Evolutionary conservation across 2,329 filamentous ascomycete species (phyloP).

Genomic region (Lachnum nothofagi): DNA sequence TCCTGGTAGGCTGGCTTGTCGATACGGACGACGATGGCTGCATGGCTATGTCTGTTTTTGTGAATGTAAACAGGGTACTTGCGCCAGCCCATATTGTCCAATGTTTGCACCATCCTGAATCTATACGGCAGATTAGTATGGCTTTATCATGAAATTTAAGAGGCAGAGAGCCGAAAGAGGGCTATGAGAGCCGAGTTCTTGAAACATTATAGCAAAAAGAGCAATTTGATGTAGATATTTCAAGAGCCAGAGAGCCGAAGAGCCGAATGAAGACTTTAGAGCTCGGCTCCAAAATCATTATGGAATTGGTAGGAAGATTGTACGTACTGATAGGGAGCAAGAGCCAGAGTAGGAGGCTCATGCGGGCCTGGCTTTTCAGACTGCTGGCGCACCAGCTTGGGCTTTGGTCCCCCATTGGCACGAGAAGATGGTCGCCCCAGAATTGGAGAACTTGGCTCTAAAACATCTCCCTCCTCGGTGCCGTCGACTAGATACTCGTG

Average conservation of each 20-base stretch:
- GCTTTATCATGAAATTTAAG: too few relatives aligned
- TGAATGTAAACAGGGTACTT: slow-evolving; percentile 71
- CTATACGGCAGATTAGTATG: too few relatives aligned
- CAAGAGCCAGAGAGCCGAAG: too few relatives aligned
- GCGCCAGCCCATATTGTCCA: slow-evolving; percentile 62
- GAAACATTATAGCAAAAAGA: too few relatives aligned
- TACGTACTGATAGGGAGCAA: slow-evolving; percentile 73
- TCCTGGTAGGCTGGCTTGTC: slow-evolving; percentile 66
- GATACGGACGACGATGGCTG: slow-evolving; percentile 78
- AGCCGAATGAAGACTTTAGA: too few relatives aligned
- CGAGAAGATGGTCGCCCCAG: slow-evolving; percentile 7
- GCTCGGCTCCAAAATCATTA: too few relatives aligned
- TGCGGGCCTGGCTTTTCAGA: slow-evolving; percentile 19
- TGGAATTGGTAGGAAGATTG: too few relatives aligned
- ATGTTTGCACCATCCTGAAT: slow-evolving; percentile 76
- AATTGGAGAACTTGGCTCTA: slow-evolving; percentile 19
- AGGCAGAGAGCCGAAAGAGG: too few relatives aligned
- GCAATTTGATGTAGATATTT: too few relatives aligned
- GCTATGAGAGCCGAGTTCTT: too few relatives aligned
- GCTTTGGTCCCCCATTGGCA: neutral
- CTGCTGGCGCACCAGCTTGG: neutral
- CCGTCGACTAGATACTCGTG: slow-evolving; percentile 65
- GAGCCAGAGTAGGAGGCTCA: slow-evolving; percentile 62
- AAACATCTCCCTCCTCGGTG: slow-evolving; percentile 44
- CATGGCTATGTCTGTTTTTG: slow-evolving; percentile 75